phyloP scores from a whole-genome alignment of 2,329 filamentous ascomycete species.

The Aspergillus pseudoglaucus region DNA sequence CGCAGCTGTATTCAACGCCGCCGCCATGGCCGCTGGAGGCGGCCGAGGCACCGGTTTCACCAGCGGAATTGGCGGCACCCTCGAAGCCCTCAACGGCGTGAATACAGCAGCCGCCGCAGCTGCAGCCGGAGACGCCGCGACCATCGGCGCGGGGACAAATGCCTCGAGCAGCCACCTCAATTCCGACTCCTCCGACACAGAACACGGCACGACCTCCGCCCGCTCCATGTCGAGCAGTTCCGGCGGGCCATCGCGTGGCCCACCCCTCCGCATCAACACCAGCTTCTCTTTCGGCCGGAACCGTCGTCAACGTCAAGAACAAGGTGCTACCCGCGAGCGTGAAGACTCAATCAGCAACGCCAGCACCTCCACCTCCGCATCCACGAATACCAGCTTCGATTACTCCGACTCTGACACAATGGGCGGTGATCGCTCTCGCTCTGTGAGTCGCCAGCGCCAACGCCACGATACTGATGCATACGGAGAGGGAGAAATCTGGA shows the following conservation, averaged over 20 bases:
- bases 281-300: constrained; percentile 23
- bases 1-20: constrained; percentile 94
- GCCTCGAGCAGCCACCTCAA: constrained; percentile 21
- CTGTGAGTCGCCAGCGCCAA: constrained; percentile 16
- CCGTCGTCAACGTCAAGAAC: constrained; percentile 6
- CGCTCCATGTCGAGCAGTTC: constrained; percentile 23
- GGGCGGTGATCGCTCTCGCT: background rate
- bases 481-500: constrained; percentile 63
- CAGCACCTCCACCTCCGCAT: constrained; percentile 33
- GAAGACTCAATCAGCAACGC: constrained; percentile 36
- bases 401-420: constrained; percentile 30
- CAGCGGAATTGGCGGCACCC: constrained; percentile 45
- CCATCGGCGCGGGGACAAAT: constrained; percentile 16
- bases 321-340: constrained; percentile 19
- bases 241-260: constrained; percentile 21
- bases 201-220: constrained; percentile 22
- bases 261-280: constrained; percentile 37
- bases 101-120: constrained; percentile 17
- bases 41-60: constrained; percentile 72
- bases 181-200: constrained; percentile 36
- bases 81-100: constrained; percentile 36
- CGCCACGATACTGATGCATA: constrained; percentile 34
- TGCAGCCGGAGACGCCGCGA: constrained; percentile 9
- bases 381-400: constrained; percentile 32
- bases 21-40: constrained; percentile 93